phyloP scores from a whole-genome alignment of 768 basidiomycete species.

The Boletus barrowsii region DNA sequence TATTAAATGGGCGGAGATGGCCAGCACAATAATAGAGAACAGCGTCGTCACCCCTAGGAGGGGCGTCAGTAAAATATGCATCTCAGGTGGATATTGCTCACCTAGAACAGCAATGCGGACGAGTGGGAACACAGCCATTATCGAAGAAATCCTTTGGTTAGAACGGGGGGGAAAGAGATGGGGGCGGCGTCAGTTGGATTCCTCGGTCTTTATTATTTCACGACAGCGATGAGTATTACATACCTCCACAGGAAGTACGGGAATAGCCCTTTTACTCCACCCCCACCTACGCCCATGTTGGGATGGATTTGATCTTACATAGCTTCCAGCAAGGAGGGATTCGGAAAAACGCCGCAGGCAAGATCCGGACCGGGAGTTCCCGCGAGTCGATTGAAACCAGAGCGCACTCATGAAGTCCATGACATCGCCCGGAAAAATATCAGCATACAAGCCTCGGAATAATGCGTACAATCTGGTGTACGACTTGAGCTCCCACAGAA shows the following conservation, averaged over 20 bases:
- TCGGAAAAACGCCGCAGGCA: background rate
- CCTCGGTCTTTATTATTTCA: background rate
- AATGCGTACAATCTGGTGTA: too few relatives aligned
- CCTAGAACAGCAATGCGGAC: constrained; percentile 23
- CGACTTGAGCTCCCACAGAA: too few relatives aligned
- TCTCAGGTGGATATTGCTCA: constrained; percentile 3
- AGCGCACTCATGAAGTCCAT: background rate
- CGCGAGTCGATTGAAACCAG: background rate
- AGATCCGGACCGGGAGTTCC: background rate
- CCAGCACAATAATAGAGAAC: constrained; percentile 33
- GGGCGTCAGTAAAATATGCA: background rate
- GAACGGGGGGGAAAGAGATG: background rate
- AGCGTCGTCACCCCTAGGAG: constrained; percentile 13
- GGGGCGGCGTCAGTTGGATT: background rate
- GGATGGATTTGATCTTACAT: background rate
- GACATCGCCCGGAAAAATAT: too few relatives aligned
- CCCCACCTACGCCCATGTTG: too few relatives aligned
- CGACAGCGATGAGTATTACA: too few relatives aligned
- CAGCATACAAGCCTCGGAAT: too few relatives aligned
- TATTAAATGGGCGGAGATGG: constrained; percentile 27
- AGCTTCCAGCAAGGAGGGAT: background rate
- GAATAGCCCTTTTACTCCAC: too few relatives aligned
- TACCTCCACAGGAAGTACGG: background rate
- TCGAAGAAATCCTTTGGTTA: background rate
- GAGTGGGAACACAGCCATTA: constrained; percentile 12